These are phyloP conservation scores for Prunus mongolica DNA, from an alignment of 306 rosid species.

Conservation along the genomic window DNA sequence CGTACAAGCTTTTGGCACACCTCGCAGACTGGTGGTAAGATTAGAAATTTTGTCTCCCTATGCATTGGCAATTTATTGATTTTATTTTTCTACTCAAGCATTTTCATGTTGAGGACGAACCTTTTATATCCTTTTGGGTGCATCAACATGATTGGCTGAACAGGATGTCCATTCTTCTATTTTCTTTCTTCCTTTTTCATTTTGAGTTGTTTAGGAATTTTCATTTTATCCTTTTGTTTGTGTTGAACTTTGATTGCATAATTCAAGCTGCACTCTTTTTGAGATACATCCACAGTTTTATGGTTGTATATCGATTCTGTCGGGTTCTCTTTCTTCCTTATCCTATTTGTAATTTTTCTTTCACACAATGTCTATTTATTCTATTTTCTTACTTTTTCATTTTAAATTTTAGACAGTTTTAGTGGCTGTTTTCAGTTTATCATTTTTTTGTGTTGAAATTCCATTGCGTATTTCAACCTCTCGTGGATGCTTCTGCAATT, in stretches of 20 bases:
- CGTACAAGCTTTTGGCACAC: constrained; percentile 67
- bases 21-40: constrained; percentile 84
- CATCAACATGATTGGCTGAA: neutral
- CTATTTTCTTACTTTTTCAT: neutral
- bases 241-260: neutral
- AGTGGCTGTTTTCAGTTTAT: neutral
- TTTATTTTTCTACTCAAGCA: neutral
- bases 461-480: neutral
- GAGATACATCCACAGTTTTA: neutral
- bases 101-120: neutral
- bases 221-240: neutral
- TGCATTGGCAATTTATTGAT: constrained; percentile 1
- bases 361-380: neutral
- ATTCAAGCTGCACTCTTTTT: neutral
- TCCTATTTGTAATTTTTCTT: neutral
- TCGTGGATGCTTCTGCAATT: neutral
- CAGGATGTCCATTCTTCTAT: neutral
- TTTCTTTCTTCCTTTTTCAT: neutral
- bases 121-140: neutral
- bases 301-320: neutral
- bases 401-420: too few species aligned
- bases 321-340: neutral
- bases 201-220: neutral
- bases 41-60: constrained; percentile 10
- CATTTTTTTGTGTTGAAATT: neutral